Evolutionary conservation across 345 rosid species (phyloP).

Genomic region (Combretum micranthum): DNA sequence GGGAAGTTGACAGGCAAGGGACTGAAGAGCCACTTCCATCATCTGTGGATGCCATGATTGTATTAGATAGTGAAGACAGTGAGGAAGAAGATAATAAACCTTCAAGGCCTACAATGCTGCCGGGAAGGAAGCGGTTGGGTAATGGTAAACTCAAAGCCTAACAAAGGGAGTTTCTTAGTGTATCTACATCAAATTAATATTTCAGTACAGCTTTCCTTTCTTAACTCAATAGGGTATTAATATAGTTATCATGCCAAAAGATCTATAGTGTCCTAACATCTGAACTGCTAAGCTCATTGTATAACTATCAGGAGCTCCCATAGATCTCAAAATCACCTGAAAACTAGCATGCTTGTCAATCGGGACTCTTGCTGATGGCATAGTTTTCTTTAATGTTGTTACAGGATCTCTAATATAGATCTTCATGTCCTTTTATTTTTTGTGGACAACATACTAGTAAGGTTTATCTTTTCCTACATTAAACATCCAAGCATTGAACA

Average conservation of each 20-base stretch:
- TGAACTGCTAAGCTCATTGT: too few relatives aligned
- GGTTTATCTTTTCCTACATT: too few relatives aligned
- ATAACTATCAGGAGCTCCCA: too few relatives aligned
- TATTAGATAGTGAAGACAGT: conserved; percentile 74
- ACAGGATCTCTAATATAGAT: too few relatives aligned
- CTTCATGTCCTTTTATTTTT: too few relatives aligned
- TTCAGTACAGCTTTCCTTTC: background rate
- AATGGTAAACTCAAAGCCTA: conserved; percentile 24
- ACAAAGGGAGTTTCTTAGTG: background rate
- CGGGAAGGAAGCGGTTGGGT: conserved; percentile 25
- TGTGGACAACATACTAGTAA: too few relatives aligned
- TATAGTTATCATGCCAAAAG: background rate
- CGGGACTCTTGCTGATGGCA: too few relatives aligned
- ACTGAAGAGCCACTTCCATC: conserved; percentile 25
- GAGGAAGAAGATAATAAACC: conserved; percentile 43
- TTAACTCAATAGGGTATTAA: background rate
- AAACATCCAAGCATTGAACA: too few relatives aligned
- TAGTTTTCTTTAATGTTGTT: too few relatives aligned
- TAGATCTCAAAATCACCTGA: too few relatives aligned
- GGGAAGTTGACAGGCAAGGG: conserved; percentile 15
- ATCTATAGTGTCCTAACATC: too few relatives aligned
- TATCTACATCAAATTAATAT: background rate
- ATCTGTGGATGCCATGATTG: conserved; percentile 33
- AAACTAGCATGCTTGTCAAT: too few relatives aligned
- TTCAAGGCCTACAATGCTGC: conserved; percentile 24